Base-by-base conservation (phyloP, 306 rosid genomes). In the Morella rubra region DNA sequence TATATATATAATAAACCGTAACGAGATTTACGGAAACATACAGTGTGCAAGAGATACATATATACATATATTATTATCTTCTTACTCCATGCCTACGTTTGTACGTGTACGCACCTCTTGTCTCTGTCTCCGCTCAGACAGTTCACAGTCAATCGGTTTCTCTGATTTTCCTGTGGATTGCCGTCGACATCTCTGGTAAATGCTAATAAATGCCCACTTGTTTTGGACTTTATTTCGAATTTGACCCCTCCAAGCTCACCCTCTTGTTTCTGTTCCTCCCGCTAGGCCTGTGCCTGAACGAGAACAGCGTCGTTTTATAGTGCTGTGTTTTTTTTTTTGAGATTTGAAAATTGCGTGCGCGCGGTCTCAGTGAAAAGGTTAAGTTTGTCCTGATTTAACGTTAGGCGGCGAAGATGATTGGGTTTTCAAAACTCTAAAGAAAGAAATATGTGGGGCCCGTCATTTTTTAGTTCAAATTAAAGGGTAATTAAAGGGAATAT, bases 111-210 rank as follows among this genome's bases (percentile, higher is more conserved):
- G 64, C 64, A 10, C 64, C 64, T 58, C 64, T 4, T 14, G 37
- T 4, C 64, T 22, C 15, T 16, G 5, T 54, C 22, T 54, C 60
- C 13, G 58, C 37, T 71, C 46, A 68, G 50, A 15, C 37, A 7
- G 6, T 37, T 32, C 45, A 18, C 27, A 27, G 59, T 54, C 66
- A 10, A 71, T 79, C 83, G 40, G 81, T 67, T 74, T 65, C 67
- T 42, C 52, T 49, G 68, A 67, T 61, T 81, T 20, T 18, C 70
- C 76, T 42, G 74, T 70, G 45, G 77, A 73, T 79, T 82, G 71
- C 74, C 83, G 72, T 83, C 73, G 76, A 73, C n/a, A 49, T 13
- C 49, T 60, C 64, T 13, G 74, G 24, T 11, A 49, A 49, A 4
- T 41, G 13, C 3, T 22, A 6, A 74, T 24, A 32, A 32, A 32